Base-by-base conservation (phyloP, 805 yeast genomes). In the Lipomyces japonicus region DNA sequence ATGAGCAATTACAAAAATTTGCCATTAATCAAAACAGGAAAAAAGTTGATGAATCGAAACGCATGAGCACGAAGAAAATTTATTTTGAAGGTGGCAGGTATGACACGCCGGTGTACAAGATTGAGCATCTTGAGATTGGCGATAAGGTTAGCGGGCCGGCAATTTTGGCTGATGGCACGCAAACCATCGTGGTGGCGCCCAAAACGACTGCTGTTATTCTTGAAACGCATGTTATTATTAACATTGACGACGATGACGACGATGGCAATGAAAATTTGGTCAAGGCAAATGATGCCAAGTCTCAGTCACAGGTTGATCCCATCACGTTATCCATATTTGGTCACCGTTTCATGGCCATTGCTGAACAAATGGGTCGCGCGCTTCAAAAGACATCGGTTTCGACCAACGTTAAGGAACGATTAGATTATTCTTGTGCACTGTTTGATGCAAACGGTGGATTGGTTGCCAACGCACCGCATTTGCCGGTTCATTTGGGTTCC, bases 391-490 rank as follows among this genome's bases (percentile, higher is more conserved):
- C 93, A 0, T 75, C 91, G 1, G 88, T 86, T 7, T 81, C 88
- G 3, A 84, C 90, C 2, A 86, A 86, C 62, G 90, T 86, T 35
- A 86, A 86, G 63, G 95, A 86, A 63, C 71, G 95, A 45, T 69
- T 86, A 31, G 95, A 86, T 65, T 86, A 84, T 65, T 83, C 90
- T 26, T 86, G 95, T 71, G 95, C 95, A 1, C 67, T 86, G 21
- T 86, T 86, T 64, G 87, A 82, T 59, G 73, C 83, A 1, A 73
- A 75, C 4, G 95, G 95, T n/a, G 83, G 82, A 26, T 69, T 86
- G 32, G 89, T 84, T 23, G 93, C 95, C 3, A 86, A 86, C 68
- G 95, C 95, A 0, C 95, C 95, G 0, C 90, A 84, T 63, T 79
- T 86, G 39, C 95, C 95, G 1, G 95, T 86, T 22, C 95, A 86